Evolutionary conservation across 495 filamentous ascomycete species (phyloP).

Genomic region (Aspergillus bridgeri): DNA sequence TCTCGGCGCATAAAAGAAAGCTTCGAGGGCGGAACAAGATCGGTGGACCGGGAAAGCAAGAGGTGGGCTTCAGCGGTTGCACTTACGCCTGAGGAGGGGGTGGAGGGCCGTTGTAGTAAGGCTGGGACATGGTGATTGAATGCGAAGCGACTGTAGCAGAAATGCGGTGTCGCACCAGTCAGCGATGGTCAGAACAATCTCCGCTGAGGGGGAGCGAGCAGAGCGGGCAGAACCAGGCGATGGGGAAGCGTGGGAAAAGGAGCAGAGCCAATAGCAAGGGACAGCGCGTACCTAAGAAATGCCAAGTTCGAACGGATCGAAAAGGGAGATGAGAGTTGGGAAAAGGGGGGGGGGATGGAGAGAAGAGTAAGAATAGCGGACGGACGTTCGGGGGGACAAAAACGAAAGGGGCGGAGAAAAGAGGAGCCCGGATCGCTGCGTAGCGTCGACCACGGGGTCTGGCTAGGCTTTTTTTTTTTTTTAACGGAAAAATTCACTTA

Average conservation of each 20-base stretch:
- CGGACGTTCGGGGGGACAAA: constrained; percentile 7
- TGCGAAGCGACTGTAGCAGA: constrained; percentile 1
- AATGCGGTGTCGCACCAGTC: background rate
- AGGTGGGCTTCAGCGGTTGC: background rate
- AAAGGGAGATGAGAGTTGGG: constrained; percentile 5
- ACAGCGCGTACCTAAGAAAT: constrained; percentile 17
- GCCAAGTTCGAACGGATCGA: constrained; percentile 20
- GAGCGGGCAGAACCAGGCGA: constrained; percentile 1
- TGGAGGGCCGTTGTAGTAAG: constrained; percentile 25
- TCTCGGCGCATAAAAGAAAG: background rate
- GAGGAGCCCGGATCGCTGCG: background rate
- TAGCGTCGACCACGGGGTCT: background rate
- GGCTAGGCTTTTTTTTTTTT: too few species aligned
- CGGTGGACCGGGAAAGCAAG: background rate
- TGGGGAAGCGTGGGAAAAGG: constrained; percentile 8
- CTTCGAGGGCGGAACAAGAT: background rate
- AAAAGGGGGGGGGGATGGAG: constrained; percentile 12
- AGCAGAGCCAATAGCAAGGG: constrained; percentile 19
- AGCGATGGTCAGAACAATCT: constrained; percentile 1
- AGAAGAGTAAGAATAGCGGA: constrained; percentile 23
- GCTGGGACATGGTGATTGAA: constrained; percentile 17
- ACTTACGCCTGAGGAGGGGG: constrained; percentile 27
- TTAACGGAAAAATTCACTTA: too few species aligned
- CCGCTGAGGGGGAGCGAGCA: background rate
- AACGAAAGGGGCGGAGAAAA: constrained; percentile 6